A percentile compares a stretch with the other conserved stretches of the same genome.
Conservation (phyloP, 2,329 filamentous ascomycete species). For the Penicillium sp. region DNA sequence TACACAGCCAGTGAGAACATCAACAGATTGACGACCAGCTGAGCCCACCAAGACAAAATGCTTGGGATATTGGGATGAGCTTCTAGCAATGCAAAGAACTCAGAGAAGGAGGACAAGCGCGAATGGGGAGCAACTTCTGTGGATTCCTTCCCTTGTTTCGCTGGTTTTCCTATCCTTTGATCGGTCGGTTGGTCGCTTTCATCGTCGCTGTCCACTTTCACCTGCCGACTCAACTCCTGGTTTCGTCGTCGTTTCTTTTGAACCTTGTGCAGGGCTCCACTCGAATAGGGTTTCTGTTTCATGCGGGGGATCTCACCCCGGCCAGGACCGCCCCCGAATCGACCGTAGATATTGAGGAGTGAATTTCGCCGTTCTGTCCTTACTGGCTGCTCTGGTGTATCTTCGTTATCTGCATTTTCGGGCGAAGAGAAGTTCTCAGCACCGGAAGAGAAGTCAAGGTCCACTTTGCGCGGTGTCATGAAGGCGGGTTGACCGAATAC, state of each 20-base stretch:
- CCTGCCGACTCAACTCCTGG: slow-evolving; percentile 44
- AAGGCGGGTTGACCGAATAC: slow-evolving; percentile 45
- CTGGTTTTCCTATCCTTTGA: slow-evolving; percentile 32
- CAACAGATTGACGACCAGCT: slow-evolving; percentile 55
- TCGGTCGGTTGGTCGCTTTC: slow-evolving; percentile 42
- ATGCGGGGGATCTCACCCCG: slow-evolving; percentile 63
- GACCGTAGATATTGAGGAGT: slow-evolving; percentile 43
- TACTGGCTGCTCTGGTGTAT: slow-evolving; percentile 45
- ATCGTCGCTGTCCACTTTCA: slow-evolving; percentile 44
- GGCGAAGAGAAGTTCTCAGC: slow-evolving; percentile 49
- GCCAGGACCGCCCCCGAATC: slow-evolving; percentile 54
- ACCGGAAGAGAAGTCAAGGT: slow-evolving; percentile 50
- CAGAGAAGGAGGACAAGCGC: slow-evolving; percentile 42
- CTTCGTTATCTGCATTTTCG: slow-evolving; percentile 48
- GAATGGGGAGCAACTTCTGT: slow-evolving; percentile 26
- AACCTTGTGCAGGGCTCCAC: slow-evolving; percentile 45
- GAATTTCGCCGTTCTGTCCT: slow-evolving; percentile 41
- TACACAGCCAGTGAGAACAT: slow-evolving; percentile 56
- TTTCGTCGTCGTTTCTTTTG: slow-evolving; percentile 53
- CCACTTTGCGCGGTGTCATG: slow-evolving; percentile 50
- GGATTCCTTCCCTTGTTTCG: slow-evolving; percentile 19
- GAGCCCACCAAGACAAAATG: slow-evolving; percentile 66
- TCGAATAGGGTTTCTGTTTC: slow-evolving; percentile 47
- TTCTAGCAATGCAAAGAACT: slow-evolving; percentile 62
- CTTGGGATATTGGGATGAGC: slow-evolving; percentile 64